Evolutionary conservation across 1,139 yeast species (phyloP).

Genomic region (Candida buenavistaensis): DNA sequence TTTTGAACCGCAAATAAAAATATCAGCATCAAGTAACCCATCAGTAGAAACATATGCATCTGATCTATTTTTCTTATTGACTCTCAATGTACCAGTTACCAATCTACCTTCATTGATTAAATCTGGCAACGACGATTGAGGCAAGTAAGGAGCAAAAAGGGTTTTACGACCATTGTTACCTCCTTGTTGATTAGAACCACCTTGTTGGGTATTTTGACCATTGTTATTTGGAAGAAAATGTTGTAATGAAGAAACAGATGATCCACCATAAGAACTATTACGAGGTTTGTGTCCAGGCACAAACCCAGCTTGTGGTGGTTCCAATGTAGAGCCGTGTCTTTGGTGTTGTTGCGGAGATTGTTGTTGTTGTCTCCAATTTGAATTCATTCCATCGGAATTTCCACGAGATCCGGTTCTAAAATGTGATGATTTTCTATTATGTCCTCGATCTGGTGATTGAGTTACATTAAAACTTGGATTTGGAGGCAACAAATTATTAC

Average conservation of each 20-base stretch:
- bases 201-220: constrained; percentile 4
- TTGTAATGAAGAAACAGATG: constrained; percentile 61
- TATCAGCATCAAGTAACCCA: constrained; percentile 92
- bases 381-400: constrained; percentile 45
- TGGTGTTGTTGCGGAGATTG: constrained; percentile 18
- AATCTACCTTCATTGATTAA: constrained; percentile 85
- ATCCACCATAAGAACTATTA: constrained; percentile 62
- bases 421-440: constrained; percentile 50
- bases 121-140: constrained; percentile 90
- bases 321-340: constrained; percentile 27
- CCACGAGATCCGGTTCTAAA: constrained; percentile 59
- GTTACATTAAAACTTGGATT: constrained; percentile 44
- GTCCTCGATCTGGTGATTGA: constrained; percentile 44
- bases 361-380: constrained; percentile 63
- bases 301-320: constrained; percentile 57
- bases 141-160: constrained; percentile 91
- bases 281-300: constrained; percentile 81
- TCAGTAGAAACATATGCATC: constrained; percentile 98
- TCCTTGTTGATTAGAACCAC: constrained; percentile 22
- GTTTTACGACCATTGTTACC: constrained; percentile 63
- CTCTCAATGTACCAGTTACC: constrained; percentile 90
- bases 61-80: constrained; percentile 91
- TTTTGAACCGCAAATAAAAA: constrained; percentile 97
- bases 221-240: constrained; percentile 33
- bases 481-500: constrained; percentile 39